These are phyloP conservation scores for Aspergillaceae sp. DNA, from an alignment of 2,329 filamentous ascomycete genomes.

Conservation along the genomic window DNA sequence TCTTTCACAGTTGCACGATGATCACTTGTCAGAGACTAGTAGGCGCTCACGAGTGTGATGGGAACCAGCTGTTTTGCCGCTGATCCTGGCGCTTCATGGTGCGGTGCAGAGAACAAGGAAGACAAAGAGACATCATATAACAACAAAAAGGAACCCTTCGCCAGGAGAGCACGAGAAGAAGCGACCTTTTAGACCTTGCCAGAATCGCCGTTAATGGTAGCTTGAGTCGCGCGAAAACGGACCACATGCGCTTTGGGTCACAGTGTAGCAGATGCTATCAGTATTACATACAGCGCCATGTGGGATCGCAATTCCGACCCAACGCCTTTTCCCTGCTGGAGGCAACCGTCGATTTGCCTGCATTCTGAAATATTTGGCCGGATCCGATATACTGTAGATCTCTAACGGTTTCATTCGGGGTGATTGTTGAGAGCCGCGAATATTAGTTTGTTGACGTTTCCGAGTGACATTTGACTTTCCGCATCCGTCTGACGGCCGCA, in stretches of 20 bases:
- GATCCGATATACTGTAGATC: background rate
- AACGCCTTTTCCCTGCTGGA: background rate
- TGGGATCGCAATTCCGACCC: background rate
- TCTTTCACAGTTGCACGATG: background rate
- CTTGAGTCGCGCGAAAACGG: conserved; percentile 19
- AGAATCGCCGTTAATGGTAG: conserved; percentile 10
- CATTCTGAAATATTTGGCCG: background rate
- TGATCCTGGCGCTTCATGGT: conserved; percentile 14
- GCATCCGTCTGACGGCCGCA: conserved; percentile 13
- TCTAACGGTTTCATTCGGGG: background rate
- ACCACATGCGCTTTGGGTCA: conserved; percentile 23
- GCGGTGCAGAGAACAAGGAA: conserved; percentile 18
- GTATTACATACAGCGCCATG: conserved; percentile 18
- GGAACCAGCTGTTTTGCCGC: conserved; percentile 7
- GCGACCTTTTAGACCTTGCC: conserved; percentile 24
- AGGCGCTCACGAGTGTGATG: conserved; percentile 9
- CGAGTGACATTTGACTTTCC: conserved; percentile 8
- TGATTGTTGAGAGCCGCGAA: background rate
- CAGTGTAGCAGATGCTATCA: conserved; percentile 21
- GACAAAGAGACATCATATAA: conserved; percentile 18
- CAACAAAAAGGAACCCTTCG: conserved; percentile 6
- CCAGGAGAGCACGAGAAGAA: conserved; percentile 4
- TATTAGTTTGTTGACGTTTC: background rate
- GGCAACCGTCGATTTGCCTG: too few species aligned
- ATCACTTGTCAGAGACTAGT: conserved; percentile 4